A percentile compares a stretch with the other conserved stretches of the same genome.
phyloP scores from a whole-genome alignment of 2,329 filamentous ascomycete species.

The Lojkania enalia region DNA sequence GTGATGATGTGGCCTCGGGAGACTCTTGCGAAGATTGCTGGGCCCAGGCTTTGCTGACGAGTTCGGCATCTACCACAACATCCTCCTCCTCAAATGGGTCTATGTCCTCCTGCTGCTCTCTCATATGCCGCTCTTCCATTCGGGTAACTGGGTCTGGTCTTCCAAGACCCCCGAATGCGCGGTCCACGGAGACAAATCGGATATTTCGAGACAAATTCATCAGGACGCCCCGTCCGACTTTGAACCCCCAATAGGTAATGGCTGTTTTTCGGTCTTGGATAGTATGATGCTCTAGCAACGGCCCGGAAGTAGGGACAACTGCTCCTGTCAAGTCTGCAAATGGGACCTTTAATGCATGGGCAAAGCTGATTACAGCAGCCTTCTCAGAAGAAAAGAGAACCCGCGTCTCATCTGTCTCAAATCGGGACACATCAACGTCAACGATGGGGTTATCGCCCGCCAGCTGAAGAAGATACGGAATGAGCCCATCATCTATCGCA shows the following conservation, averaged over 20 bases:
- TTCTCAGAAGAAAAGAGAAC: constrained; percentile 57
- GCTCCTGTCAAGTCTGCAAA: constrained; percentile 55
- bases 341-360: constrained; percentile 55
- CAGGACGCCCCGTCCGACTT: constrained; percentile 62
- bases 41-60: constrained; percentile 22
- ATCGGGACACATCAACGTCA: constrained; percentile 61
- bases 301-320: constrained; percentile 32
- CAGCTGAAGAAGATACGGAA: constrained; percentile 61
- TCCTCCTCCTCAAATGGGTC: constrained; percentile 52
- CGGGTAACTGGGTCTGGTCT: constrained; percentile 45
- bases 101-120: constrained; percentile 51
- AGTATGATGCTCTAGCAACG: constrained; percentile 22
- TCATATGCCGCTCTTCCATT: constrained; percentile 47
- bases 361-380: constrained; percentile 61
- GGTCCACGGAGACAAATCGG: constrained; percentile 61
- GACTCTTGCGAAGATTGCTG: constrained; percentile 15
- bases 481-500: constrained; percentile 59
- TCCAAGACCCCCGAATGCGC: constrained; percentile 64
- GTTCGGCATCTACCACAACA: constrained; percentile 40
- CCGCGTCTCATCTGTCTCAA: constrained; percentile 59
- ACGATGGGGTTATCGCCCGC: constrained; percentile 56
- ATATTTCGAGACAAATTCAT: constrained; percentile 60
- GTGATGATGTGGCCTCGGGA: constrained; percentile 5
- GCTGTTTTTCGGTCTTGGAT: constrained; percentile 51
- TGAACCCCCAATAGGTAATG: constrained; percentile 61